phyloP scores from a whole-genome alignment of 129 eudicot genomes.

The Lactuca saligna region DNA sequence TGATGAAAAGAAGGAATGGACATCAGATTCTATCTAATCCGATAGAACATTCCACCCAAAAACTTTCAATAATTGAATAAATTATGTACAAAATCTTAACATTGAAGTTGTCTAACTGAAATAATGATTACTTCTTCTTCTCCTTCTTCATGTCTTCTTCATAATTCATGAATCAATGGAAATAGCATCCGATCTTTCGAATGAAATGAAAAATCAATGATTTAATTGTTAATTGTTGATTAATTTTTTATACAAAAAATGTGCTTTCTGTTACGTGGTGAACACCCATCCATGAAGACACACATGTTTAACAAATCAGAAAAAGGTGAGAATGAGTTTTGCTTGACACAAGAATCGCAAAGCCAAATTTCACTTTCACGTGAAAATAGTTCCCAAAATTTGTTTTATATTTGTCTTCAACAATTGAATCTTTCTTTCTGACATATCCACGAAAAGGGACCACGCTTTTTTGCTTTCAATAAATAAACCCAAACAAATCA shows the following conservation, averaged over 20 bases:
- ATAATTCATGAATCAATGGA: too few relatives aligned
- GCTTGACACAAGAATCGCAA: slow-evolving; percentile 33
- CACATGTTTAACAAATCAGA: background rate
- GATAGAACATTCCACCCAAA: slow-evolving; percentile 16
- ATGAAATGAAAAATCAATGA: too few relatives aligned
- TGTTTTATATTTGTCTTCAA: slow-evolving; percentile 17
- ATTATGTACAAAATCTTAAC: background rate
- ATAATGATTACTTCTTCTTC: background rate
- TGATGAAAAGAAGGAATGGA: slow-evolving; percentile 14
- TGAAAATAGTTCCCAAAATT: slow-evolving; percentile 24
- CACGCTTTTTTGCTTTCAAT: slow-evolving; percentile 22
- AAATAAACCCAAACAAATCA: slow-evolving; percentile 24
- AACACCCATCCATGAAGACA: background rate
- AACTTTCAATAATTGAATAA: slow-evolving; percentile 20
- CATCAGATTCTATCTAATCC: slow-evolving; percentile 28
- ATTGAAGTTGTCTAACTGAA: background rate
- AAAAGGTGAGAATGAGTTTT: slow-evolving; percentile 17
- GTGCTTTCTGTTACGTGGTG: background rate
- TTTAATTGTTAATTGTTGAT: background rate
- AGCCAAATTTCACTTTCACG: slow-evolving; percentile 33
- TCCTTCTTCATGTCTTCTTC: background rate
- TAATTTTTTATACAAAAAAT: too few relatives aligned
- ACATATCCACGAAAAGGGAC: slow-evolving; percentile 20
- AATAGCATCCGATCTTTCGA: background rate
- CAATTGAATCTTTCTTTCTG: background rate